Conservation (phyloP, 2,329 filamentous ascomycete genomes). For the Monilinia aucupariae region DNA sequence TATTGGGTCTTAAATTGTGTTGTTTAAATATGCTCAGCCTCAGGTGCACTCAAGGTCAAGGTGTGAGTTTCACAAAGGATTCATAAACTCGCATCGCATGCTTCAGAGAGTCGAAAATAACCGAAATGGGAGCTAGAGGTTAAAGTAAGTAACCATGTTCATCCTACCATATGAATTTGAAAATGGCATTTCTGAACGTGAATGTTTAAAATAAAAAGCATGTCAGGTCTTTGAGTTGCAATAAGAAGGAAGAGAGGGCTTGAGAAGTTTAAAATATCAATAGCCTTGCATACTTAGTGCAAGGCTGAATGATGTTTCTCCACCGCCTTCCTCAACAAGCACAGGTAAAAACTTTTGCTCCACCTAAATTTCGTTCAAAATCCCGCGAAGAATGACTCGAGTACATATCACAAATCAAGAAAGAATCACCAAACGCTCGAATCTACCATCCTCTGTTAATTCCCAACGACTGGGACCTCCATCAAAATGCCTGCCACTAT, state of each 20-base stretch:
- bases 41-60: neutral
- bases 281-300: slow-evolving; percentile 6
- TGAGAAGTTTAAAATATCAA: neutral
- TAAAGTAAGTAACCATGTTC: too few relatives aligned
- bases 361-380: neutral
- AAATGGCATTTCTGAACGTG: neutral
- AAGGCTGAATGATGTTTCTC: neutral
- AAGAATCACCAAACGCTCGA: neutral
- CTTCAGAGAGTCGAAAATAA: neutral
- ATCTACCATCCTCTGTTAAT: neutral
- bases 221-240: neutral
- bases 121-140: neutral
- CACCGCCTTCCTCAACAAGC: slow-evolving; percentile 1
- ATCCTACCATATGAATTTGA: neutral
- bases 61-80: neutral
- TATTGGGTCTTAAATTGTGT: neutral
- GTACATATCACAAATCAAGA: neutral
- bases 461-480: neutral
- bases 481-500: slow-evolving; percentile 23
- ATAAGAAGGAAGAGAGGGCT: neutral
- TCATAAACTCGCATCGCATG: neutral
- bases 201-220: neutral
- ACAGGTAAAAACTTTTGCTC: neutral
- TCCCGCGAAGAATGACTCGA: slow-evolving; percentile 7
- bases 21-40: neutral